Evolutionary conservation across 164 flowering plant species (phyloP).

Genomic region (Magnolia officinalis): DNA sequence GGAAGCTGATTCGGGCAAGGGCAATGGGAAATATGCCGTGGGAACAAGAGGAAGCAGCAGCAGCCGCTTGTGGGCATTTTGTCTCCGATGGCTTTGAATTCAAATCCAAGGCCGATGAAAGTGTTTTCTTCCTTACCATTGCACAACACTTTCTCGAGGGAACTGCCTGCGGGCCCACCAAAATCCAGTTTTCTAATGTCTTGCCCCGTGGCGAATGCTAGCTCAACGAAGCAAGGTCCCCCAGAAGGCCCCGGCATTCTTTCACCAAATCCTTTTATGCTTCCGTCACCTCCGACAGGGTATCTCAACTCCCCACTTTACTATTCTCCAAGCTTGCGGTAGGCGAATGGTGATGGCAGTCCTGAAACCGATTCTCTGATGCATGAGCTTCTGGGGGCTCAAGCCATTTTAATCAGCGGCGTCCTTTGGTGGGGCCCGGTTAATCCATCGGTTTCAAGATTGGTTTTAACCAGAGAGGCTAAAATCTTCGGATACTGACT

Average conservation of each 20-base stretch:
- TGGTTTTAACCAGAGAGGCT: not conserved
- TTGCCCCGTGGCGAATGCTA: constrained; percentile 18
- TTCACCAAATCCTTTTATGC: constrained; percentile 25
- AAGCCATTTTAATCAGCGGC: not conserved
- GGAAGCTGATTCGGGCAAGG: constrained; percentile 20
- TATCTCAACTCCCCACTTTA: constrained; percentile 32
- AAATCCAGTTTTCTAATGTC: constrained; percentile 19
- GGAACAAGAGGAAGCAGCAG: constrained; percentile 18
- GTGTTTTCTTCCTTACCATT: constrained; percentile 23
- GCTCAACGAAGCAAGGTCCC: constrained; percentile 33
- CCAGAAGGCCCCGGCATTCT: constrained; percentile 28
- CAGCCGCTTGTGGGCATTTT: constrained; percentile 16
- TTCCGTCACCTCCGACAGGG: constrained; percentile 27
- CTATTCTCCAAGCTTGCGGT: constrained; percentile 36
- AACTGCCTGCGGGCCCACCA: constrained; percentile 13
- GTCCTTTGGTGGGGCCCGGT: not conserved
- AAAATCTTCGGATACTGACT: not conserved
- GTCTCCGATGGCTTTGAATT: constrained; percentile 9
- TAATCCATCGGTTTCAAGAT: not conserved
- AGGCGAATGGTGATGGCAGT: constrained; percentile 1
- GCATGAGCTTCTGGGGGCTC: not conserved
- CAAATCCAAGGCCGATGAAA: constrained; percentile 17
- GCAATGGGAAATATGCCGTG: constrained; percentile 2
- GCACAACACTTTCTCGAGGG: constrained; percentile 17
- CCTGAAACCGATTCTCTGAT: not conserved